Base-by-base conservation (phyloP, 1,139 yeast genomes). In the Suhomyces maxii region DNA sequence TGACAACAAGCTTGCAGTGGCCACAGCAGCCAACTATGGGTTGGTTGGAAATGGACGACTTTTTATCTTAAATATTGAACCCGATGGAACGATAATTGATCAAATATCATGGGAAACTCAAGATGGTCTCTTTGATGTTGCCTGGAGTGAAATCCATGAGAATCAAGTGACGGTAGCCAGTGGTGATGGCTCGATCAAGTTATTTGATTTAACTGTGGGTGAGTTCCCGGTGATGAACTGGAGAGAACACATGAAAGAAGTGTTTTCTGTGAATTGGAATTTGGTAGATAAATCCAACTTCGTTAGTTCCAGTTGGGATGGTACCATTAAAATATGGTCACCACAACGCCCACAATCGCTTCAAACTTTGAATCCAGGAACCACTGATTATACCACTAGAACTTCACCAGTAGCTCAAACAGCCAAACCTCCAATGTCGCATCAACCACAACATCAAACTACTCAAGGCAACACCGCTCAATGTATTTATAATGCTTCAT, bases 131-230 rank as follows among this genome's bases (percentile, higher is more conserved):
- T 90, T 89, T 60, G 96, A 89, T 58, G 69, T 88, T 5, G 80
- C 95, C 1, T 93, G 98, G 98, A 86, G 93, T 47, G 98, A 93
- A 64, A 52, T 76, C 11, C 93, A 93, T 63, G 97, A 89, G 55
- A 90, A 89, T 64, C 98, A 91, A 59, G 77, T 87, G 7, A 79
- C 82, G 3, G 83, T 81, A 0, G 95, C 96, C 14, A 83, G 86
- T 53, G 99, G 99, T 1, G 99, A 93, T 65, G 98, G 98, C 0
- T 75, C 89, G 0, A 69, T 93, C 37, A 86, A 90, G 55, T 65
- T 93, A 46, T 93, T 89, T 63, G 99, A 93, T 64, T 73, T 79
- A 37, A 79, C 83, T 2, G 79, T 86, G 34, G 76, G 80, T 4
- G 70, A 79, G 49, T 88, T 76, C 65, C 98, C 98, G 0, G 79